Conservation (phyloP, 2,329 filamentous ascomycete genomes). For the Elsinoe australis region DNA sequence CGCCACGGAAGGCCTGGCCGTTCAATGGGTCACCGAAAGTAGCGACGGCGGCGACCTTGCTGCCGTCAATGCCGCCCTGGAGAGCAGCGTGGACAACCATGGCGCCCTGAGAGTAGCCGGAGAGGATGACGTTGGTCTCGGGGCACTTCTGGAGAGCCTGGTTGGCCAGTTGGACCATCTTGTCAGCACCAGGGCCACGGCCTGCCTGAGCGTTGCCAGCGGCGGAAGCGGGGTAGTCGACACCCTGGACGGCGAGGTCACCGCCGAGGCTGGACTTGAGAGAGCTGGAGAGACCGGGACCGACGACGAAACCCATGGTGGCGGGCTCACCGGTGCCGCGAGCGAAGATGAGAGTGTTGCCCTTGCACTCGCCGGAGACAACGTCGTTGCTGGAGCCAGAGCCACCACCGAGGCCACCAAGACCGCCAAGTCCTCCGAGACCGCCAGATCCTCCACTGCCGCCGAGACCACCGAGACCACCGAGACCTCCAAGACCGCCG, state of each 20-base stretch:
- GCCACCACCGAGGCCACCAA: constrained; percentile 3
- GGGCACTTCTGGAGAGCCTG: constrained; percentile 25
- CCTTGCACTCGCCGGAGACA: constrained; percentile 31
- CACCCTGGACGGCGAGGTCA: constrained; percentile 24
- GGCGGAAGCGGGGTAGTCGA: constrained; percentile 26
- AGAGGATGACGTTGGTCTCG: constrained; percentile 25
- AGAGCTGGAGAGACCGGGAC: constrained; percentile 26
- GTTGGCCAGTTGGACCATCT: constrained; percentile 23
- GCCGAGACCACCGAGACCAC: background rate
- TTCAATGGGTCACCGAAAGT: constrained; percentile 27
- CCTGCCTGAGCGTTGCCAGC: constrained; percentile 21
- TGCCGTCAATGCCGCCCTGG: constrained; percentile 20
- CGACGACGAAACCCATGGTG: constrained; percentile 45
- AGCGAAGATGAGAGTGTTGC: constrained; percentile 50
- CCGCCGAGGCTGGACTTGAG: constrained; percentile 21
- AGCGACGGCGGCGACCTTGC: constrained; percentile 25
- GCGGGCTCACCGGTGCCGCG: constrained; percentile 49
- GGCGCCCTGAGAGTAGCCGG: constrained; percentile 27
- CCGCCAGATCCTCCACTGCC: constrained; percentile 5
- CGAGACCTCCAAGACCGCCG: too few relatives aligned
- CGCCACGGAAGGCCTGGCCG: constrained; percentile 24
- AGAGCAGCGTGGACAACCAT: constrained; percentile 25
- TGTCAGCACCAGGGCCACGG: constrained; percentile 21
- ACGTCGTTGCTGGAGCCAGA: constrained; percentile 19
- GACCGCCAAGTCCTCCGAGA: constrained; percentile 7